Percentiles rank a stretch among this genome's conserved stretches.
Conservation (phyloP, 1,139 yeast species). For the Diutina ranongensis region DNA sequence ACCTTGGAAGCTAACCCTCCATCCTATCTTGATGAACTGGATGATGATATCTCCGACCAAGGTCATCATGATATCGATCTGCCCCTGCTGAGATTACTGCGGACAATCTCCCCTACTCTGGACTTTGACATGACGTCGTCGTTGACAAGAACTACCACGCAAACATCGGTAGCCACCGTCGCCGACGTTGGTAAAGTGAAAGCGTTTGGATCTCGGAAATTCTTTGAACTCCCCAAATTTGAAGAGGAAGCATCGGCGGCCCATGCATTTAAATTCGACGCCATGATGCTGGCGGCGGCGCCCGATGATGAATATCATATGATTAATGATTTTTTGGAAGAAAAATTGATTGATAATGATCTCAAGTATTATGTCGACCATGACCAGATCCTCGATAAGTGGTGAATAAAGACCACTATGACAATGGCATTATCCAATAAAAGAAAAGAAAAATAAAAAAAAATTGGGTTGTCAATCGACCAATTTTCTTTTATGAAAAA, state of each 20-base stretch:
- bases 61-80: constrained; percentile 20
- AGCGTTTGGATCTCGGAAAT: neutral
- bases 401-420: too few relatives aligned
- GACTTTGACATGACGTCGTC: constrained; percentile 29
- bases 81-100: constrained; percentile 27
- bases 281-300: constrained; percentile 16
- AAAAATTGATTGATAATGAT: constrained; percentile 27
- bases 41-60: constrained; percentile 16
- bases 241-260: constrained; percentile 8
- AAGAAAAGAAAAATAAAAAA: too few relatives aligned
- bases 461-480: too few relatives aligned
- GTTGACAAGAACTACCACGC: constrained; percentile 34
- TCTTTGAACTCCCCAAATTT: constrained; percentile 1
- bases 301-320: constrained; percentile 28
- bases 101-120: constrained; percentile 22
- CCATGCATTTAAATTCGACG: constrained; percentile 13
- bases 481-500: too few relatives aligned
- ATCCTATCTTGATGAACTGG: constrained; percentile 7
- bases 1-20: constrained; percentile 11
- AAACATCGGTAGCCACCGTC: constrained; percentile 17
- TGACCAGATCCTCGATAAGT: constrained; percentile 4
- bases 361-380: constrained; percentile 19
- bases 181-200: constrained; percentile 11
- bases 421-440: too few relatives aligned
- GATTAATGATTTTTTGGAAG: constrained; percentile 32